Base-by-base conservation (phyloP, 2,329 filamentous ascomycete genomes). In the Tolypocladium endophyticum region DNA sequence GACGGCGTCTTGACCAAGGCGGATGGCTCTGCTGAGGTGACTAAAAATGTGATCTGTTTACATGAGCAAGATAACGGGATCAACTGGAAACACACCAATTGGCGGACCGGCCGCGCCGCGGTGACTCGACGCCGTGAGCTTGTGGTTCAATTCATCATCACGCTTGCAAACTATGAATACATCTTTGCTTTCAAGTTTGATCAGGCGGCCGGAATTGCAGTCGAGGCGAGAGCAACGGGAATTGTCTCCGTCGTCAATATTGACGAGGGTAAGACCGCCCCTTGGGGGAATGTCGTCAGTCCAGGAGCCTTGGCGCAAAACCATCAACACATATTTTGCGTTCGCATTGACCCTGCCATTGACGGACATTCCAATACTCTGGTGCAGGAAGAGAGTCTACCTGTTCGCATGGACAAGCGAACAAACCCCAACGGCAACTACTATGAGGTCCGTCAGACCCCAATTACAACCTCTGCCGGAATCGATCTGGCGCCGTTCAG, bases 241-340 rank as follows among this genome's bases (percentile, higher is more conserved):
- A 79, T 86, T 65, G 67, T 73, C 53, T 72, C 70, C 3, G 71
- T 70, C 12, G 66, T 69, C 59, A 80, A 84, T 58, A 77, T 81
- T 16, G 81, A 74, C 69, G 79, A 81, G 62, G 84, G 85, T 60
- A 81, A 80, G 57, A 73, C 70, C 8, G 83, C 69, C n/a, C 74
- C 71, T 1, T 87, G 81, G 69, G 83, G 82, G 8, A 88, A 81
- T 59, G 76, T 86, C 4, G 84, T 89, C 4, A 77, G 77, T 7
- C 79, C 81, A 0, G 85, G 85, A 0, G 80, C 82, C 0, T 71
- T 87, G 6, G 86, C 85, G 0, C 82, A 84, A 57, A 85, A 87
- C 68, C 85, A 88, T 65, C 86, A 88, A 67, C 85, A 88, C 71
- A 77, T 88, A 58, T 88, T 88, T 68, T 81, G 77, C 33, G 69